Evolutionary conservation across 2,329 filamentous ascomycete genomes (phyloP).

Genomic region (Penicillium aurantiogriseum): DNA sequence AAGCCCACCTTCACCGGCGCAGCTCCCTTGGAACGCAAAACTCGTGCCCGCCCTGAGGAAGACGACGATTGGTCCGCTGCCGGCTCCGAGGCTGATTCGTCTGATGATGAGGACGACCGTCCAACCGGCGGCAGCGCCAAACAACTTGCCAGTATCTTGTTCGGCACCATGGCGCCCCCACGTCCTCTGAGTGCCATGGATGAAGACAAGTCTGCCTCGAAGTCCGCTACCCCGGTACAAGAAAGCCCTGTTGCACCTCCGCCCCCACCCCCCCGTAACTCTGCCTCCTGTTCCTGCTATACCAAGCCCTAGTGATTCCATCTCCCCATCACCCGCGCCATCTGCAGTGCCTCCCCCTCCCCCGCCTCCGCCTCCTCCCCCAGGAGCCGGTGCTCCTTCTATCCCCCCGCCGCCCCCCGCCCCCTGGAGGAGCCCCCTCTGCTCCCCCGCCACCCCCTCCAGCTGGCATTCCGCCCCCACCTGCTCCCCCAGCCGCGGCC

Average conservation of each 20-base stretch:
- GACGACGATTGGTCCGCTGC: constrained; percentile 77
- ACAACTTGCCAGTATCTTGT: constrained; percentile 89
- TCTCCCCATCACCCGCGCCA: constrained; percentile 31
- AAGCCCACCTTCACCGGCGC: constrained; percentile 53
- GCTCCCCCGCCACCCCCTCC: constrained; percentile 35
- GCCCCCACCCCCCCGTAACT: constrained; percentile 50
- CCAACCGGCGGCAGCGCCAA: constrained; percentile 81
- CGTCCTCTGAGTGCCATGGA: constrained; percentile 81
- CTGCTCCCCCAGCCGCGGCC: constrained; percentile 52
- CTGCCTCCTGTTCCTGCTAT: constrained; percentile 30
- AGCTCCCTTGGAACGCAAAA: constrained; percentile 48
- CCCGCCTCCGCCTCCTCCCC: constrained; percentile 38
- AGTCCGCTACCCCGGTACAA: constrained; percentile 47
- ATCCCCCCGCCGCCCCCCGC: constrained; percentile 47
- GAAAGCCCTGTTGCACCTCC: constrained; percentile 39
- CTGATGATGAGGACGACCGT: constrained; percentile 69
- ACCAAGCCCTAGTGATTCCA: constrained; percentile 22
- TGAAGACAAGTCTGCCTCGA: constrained; percentile 57
- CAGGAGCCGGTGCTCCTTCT: constrained; percentile 40
- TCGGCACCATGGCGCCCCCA: constrained; percentile 94
- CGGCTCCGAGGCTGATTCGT: constrained; percentile 73
- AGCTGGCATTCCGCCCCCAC: constrained; percentile 42
- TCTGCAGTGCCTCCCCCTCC: constrained; percentile 33
- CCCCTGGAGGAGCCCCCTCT: constrained; percentile 29
- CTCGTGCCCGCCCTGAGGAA: constrained; percentile 60